These are phyloP conservation scores for Conoideocrella luteorostrata DNA, from an alignment of 2,329 filamentous ascomycete species.

Conservation along the genomic window DNA sequence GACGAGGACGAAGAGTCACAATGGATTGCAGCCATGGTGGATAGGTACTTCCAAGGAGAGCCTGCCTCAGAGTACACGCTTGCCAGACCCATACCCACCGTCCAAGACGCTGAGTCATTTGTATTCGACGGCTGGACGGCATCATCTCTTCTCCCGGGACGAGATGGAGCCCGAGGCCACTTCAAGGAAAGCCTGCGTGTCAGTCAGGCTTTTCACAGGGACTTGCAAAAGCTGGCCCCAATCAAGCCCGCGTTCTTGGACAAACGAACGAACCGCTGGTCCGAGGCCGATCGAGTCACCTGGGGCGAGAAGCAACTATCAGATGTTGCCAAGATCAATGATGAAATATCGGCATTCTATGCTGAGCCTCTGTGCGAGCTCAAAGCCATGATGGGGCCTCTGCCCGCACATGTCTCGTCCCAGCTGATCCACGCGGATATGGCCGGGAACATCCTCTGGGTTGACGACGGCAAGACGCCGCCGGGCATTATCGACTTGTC, in stretches of 20 bases:
- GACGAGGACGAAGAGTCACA: constrained; percentile 6
- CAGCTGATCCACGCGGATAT: constrained; percentile 10
- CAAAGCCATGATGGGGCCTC: not conserved
- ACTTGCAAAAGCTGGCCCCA: not conserved
- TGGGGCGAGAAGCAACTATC: constrained; percentile 6
- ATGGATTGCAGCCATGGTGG: not conserved
- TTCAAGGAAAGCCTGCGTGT: not conserved
- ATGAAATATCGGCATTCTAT: constrained; percentile 1
- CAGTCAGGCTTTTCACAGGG: constrained; percentile 5
- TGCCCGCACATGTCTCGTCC: not conserved
- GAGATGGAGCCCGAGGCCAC: not conserved
- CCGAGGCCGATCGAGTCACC: constrained; percentile 8
- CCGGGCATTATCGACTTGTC: constrained; percentile 12
- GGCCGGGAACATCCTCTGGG: constrained; percentile 10
- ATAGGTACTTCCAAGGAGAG: not conserved
- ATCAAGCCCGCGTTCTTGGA: constrained; percentile 5
- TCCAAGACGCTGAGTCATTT: not conserved
- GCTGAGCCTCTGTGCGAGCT: not conserved
- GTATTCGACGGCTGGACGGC: constrained; percentile 8
- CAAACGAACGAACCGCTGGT: constrained; percentile 4
- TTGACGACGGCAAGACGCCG: not conserved
- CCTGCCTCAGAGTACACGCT: not conserved
- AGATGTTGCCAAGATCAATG: not conserved
- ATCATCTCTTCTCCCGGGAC: not conserved
- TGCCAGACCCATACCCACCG: not conserved